Percentiles rank a stretch among this genome's conserved stretches.
Conservation (phyloP, 768 basidiomycete species). For the Gymnopilus dilepis region DNA sequence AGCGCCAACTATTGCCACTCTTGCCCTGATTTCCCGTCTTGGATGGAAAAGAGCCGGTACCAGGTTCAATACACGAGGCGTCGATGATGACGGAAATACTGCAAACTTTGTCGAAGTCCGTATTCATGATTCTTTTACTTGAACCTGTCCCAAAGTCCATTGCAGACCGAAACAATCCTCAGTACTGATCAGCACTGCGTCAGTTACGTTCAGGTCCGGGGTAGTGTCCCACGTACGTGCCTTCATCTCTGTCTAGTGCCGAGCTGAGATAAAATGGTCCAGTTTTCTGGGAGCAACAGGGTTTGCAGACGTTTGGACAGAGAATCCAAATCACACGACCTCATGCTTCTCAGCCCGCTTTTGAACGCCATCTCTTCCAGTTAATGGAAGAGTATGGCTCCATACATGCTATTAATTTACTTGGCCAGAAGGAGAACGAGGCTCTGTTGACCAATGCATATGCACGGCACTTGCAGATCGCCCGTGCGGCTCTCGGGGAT, state of each 20-base stretch:
- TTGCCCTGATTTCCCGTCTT: slow-evolving; percentile 85
- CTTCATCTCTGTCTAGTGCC: slow-evolving; percentile 22
- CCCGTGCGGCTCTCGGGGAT: slow-evolving; percentile 65
- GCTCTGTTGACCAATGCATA: slow-evolving; percentile 83
- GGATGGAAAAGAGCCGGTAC: slow-evolving; percentile 97
- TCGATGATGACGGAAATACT: slow-evolving; percentile 93
- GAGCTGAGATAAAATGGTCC: slow-evolving; percentile 21
- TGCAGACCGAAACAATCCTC: slow-evolving; percentile 88
- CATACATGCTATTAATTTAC: slow-evolving; percentile 88
- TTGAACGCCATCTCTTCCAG: slow-evolving; percentile 91
- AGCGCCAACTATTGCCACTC: slow-evolving; percentile 71
- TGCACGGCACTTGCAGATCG: slow-evolving; percentile 74
- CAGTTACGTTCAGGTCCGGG: slow-evolving; percentile 93
- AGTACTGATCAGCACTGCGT: slow-evolving; percentile 87
- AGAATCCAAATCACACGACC: slow-evolving; percentile 95
- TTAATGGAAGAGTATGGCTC: slow-evolving; percentile 86
- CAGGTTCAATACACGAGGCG: slow-evolving; percentile 94
- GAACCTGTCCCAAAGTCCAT: slow-evolving; percentile 19
- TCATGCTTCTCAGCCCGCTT: slow-evolving; percentile 95
- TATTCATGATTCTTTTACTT: slow-evolving; percentile 9
- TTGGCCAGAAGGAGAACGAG: slow-evolving; percentile 94
- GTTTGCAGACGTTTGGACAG: slow-evolving; percentile 92
- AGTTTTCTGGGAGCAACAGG: slow-evolving; percentile 99
- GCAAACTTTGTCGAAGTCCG: slow-evolving; percentile 96
- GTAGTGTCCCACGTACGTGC: slow-evolving; percentile 89